Evolutionary conservation across 2,329 filamentous ascomycete genomes (phyloP), one percentile per base, ranked within the genome.

Genomic region (Xylaria hypoxylon): DNA sequence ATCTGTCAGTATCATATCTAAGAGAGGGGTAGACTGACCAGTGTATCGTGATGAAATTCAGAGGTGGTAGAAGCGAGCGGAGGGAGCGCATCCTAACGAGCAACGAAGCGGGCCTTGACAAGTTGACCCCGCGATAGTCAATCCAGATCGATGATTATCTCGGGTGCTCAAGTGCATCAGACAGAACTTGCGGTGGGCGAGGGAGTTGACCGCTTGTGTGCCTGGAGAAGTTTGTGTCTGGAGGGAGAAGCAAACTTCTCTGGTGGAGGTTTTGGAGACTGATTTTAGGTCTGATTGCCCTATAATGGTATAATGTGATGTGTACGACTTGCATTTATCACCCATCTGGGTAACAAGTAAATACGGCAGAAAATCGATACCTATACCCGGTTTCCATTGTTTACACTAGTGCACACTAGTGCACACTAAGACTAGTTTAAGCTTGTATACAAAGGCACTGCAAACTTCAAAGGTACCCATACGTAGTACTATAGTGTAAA

Each of bases 31-130:
- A 13, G 35, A 69, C 64, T 62, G 26, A 67, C 67, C 67, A 90
- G 75, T 92, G 89, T 24, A 91, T 73, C 0, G 86, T 87, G 70
- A 90, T 85, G 73, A 90, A 90, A 70, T 89, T 89, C 57, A 87
- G 76, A 1, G 82, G 80, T 8, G 81, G 82, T 35, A 83, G 68
- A 64, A 77, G 70, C 4, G 52, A 65, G 57, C 70, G 71, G 62
- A 73, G 58, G 26, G 60, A 65, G 57, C 64, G 68, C 72, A 74
- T 74, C 45, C 47, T 69, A 15, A n/a, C 44, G 3, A 44, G 48
- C 42, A 52, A 33, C 6, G 17, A 11, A 24, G 45, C 26, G 5
- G 10, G 62, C 62, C 56, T 68, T 51, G n/a, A n/a, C n/a, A n/a
- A n/a, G n/a, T n/a, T n/a, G 48, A 55, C 48, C 44, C 52, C 19